Base-by-base conservation (phyloP, 164 flowering plant species). In the Kalanchoe fedtschenkoi region DNA sequence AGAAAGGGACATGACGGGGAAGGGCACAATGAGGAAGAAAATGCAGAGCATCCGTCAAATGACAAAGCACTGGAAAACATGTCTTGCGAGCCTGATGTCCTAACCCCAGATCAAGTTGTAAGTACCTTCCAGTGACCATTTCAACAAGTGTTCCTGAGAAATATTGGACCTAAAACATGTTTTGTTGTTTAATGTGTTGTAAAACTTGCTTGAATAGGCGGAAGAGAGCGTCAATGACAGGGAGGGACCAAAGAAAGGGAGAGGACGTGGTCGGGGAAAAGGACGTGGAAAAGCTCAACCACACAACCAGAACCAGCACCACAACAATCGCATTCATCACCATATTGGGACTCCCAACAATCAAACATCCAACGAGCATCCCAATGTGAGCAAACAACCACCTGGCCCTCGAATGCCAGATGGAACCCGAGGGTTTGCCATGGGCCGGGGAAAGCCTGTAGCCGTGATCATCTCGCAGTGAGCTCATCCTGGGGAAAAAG, bases 401-500 rank as follows among this genome's bases (percentile, higher is more conserved):
- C 95, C 88, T 1, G 90, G 95, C 21, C 95, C 95, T 1, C 83
- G 90, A 8, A 87, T 87, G 95, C 95, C 95, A 17, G 95, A 87
- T 68, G 95, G 95, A 8, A 87, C 95, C 21, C 72, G 80, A 66
- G 95, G 95, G 44, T 87, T 87, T 42, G 57, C 88, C 0, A 71
- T 81, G 73, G 95, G 95, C 28, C 76, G 95, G 19, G 95, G 95
- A 62, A 87, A 81, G 73, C 83, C 88, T 56, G 35, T 77, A 21
- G 42, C 71, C 4, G 68, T 73, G 26, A 70, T 66, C 66, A 69
- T 41, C 16, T 39, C 68, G 5, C 68, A 54, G 63, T 11, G 13
- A 38, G 32, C 56, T 17, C 8, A 24, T 6, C 19, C n/a, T 21
- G 51, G 29, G 22, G 55, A 47, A 47, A 4, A 47, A 6, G 55